A percentile compares a stretch with the other conserved stretches of the same genome.
Conservation (phyloP, 2,329 filamentous ascomycete species). For the Lasiodiplodia gonubiensis region DNA sequence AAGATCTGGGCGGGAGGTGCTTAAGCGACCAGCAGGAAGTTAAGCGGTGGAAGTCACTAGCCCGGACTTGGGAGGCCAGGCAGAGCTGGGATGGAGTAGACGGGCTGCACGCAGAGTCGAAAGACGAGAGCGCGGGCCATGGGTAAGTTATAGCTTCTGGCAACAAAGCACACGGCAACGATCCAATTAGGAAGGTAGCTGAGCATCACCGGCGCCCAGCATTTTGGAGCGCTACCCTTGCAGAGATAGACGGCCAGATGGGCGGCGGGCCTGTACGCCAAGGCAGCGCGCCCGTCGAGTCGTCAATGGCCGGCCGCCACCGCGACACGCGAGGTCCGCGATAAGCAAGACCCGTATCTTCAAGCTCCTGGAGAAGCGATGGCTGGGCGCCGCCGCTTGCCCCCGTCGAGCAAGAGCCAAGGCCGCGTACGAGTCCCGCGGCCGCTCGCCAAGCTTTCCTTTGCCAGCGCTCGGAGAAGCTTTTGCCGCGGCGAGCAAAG, state of each 20-base stretch:
- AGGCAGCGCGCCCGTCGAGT: slow-evolving; percentile 9
- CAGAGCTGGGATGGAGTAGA: slow-evolving; percentile 5
- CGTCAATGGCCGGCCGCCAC: neutral
- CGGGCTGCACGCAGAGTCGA: slow-evolving; percentile 7
- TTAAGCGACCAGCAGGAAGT: neutral
- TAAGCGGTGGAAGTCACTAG: neutral
- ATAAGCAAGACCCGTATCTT: slow-evolving; percentile 22
- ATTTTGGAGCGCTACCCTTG: slow-evolving; percentile 11
- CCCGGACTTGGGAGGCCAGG: neutral
- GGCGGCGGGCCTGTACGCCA: slow-evolving; percentile 10
- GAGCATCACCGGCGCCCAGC: slow-evolving; percentile 8
- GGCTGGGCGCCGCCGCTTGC: slow-evolving; percentile 12
- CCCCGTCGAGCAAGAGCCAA: slow-evolving; percentile 23
- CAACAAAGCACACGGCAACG: neutral
- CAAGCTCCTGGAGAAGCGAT: slow-evolving; percentile 15
- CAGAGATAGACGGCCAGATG: slow-evolving; percentile 10
- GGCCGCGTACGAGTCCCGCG: slow-evolving; percentile 7
- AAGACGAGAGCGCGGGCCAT: slow-evolving; percentile 8
- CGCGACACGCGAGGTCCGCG: neutral
- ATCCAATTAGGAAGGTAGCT: slow-evolving; percentile 15
- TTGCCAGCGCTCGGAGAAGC: slow-evolving; percentile 11
- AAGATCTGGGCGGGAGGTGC: neutral
- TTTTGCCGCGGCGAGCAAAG: slow-evolving; percentile 18
- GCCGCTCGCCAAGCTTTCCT: slow-evolving; percentile 17
- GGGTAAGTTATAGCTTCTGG: neutral